Base-by-base conservation (phyloP, 1,284 basidiomycete species). In the Moesziomyces globuligerus region DNA sequence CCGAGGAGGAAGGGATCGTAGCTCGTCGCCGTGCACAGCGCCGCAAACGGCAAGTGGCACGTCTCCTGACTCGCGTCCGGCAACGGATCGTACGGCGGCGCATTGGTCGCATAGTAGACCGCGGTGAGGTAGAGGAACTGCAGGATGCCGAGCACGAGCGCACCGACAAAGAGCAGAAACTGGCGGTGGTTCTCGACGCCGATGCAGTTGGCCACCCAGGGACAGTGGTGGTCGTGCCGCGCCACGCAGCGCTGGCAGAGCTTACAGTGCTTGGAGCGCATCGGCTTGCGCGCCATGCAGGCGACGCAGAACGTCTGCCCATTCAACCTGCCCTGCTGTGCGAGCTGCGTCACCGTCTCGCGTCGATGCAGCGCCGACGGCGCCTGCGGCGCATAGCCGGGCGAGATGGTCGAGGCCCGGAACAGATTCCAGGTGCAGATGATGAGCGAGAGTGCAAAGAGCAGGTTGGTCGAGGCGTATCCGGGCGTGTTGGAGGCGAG, bases 131-230 rank as follows among this genome's bases (percentile, higher is more conserved):
- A 90, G 81, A 93, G 89, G 74, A 97, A 98, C 23, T 88, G 81
- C 13, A 86, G 66, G 44, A 98, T 90, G 3, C 92, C 94, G 18
- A 89, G 74, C 29, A 97, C 91, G 17, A 98, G 88, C 1, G 90
- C 89, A 0, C 87, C 84, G 25, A 99, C 90, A 78, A 98, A 98
- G 9, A 94, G 82, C 28, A 98, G 85, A 84, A 99, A 98, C 79
- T 95, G 91, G 13, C 94, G 90, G 78, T 98, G 95, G 79, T 98
- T 98, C 70, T 91, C 90, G 47, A 89, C 87, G n/a, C 96, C 96
- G 53, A 98, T 64, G 82, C 95, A 98, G 84, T 98, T 98, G 91
- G 93, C 96, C n/a, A 98, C 90, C 95, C 95, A 99, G 8, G 96
- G 96, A 78, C 95, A 98, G 80, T 98, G 94, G 29, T 82, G 80